Evolutionary conservation across 768 basidiomycete genomes (phyloP).

Genomic region (Leccinum subgranulosum): DNA sequence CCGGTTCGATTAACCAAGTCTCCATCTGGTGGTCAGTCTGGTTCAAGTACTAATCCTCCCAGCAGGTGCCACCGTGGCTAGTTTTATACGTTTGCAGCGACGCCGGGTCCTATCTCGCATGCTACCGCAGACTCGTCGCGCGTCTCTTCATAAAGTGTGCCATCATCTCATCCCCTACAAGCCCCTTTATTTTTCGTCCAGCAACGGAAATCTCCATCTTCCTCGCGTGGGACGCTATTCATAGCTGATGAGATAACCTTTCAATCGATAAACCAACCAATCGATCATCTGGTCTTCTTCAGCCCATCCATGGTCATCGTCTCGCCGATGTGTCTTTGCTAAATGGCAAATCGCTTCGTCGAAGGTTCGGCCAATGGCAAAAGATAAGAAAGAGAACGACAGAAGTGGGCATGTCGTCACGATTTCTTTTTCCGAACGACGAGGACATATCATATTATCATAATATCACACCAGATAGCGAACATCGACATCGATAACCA

Average conservation of each 20-base stretch:
- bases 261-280: slow-evolving; percentile 20
- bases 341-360: not conserved
- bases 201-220: slow-evolving; percentile 11
- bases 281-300: not conserved
- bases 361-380: not conserved
- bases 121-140: not conserved
- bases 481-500: slow-evolving; percentile 31
- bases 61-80: not conserved
- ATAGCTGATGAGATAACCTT: slow-evolving; percentile 23
- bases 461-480: slow-evolving; percentile 14
- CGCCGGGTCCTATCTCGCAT: slow-evolving; percentile 7
- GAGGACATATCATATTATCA: slow-evolving; percentile 11
- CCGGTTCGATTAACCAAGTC: slow-evolving; percentile 6
- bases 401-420: slow-evolving; percentile 2
- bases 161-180: not conserved
- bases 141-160: slow-evolving; percentile 10
- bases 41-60: not conserved
- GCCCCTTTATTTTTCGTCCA: not conserved
- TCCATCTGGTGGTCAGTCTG: not conserved
- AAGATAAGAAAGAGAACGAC: not conserved
- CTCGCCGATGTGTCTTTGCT: not conserved
- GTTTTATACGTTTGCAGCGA: not conserved
- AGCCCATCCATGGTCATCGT: not conserved
- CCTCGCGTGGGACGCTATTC: slow-evolving; percentile 15
- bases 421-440: slow-evolving; percentile 3